Conservation (phyloP, 1,139 yeast species). For the Nadsonia starkeyi-henricii region DNA sequence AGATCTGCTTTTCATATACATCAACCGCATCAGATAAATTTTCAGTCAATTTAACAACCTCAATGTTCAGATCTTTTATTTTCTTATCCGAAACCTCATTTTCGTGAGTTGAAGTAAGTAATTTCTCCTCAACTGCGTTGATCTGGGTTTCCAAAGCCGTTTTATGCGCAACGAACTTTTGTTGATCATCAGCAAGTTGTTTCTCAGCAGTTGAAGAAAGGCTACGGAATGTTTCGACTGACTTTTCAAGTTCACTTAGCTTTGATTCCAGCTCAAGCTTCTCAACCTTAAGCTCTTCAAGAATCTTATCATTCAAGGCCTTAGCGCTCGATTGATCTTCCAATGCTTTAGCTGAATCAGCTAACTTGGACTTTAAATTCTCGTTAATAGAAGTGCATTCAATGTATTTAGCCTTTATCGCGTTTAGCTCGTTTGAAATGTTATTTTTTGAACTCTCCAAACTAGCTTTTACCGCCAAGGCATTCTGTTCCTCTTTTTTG, state of each 20-base stretch:
- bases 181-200: neutral
- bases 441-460: conserved; percentile 5
- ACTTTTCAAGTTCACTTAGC: neutral
- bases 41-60: conserved; percentile 2
- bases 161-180: conserved; percentile 1
- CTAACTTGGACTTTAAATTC: conserved; percentile 20
- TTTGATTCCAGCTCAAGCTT: conserved; percentile 7
- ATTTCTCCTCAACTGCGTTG: neutral
- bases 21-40: neutral
- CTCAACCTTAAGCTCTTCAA: conserved; percentile 12
- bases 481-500: conserved; percentile 7
- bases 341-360: conserved; percentile 19
- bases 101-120: neutral
- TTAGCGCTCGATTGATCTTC: conserved; percentile 14
- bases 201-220: neutral
- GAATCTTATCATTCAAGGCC: conserved; percentile 9
- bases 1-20: neutral
- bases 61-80: conserved; percentile 1
- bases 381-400: conserved; percentile 18
- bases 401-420: conserved; percentile 12
- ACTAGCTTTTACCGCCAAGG: conserved; percentile 7
- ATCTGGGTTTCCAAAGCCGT: conserved; percentile 2
- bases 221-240: neutral
- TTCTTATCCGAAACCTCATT: conserved; percentile 1
- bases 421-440: conserved; percentile 12